A percentile compares a stretch with the other conserved stretches of the same genome.
These are phyloP conservation scores for Hebeloma cylindrosporum DNA, from an alignment of 768 basidiomycete genomes.

Conservation along the genomic window DNA sequence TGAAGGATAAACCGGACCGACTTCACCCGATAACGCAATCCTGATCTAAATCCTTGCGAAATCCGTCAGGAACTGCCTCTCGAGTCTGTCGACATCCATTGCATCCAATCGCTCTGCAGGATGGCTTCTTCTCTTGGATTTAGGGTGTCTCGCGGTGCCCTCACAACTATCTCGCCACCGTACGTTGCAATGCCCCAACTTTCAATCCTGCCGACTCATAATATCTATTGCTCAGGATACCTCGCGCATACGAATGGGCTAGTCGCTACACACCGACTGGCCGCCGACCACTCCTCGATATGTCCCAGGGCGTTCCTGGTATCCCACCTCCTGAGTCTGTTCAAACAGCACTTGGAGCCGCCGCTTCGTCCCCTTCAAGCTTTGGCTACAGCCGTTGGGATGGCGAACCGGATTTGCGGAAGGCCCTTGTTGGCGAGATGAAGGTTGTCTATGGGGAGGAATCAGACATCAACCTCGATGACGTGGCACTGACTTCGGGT, in stretches of 20 bases:
- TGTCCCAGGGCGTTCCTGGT: slow-evolving; percentile 78
- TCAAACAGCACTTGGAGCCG: slow-evolving; percentile 46
- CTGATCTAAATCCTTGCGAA: slow-evolving; percentile 1
- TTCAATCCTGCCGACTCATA: background rate
- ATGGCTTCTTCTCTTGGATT: slow-evolving; percentile 28
- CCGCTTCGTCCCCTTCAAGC: slow-evolving; percentile 41
- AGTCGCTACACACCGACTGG: slow-evolving; percentile 40
- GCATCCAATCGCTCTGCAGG: background rate
- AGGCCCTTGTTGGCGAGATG: slow-evolving; percentile 62
- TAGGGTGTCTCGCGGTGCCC: slow-evolving; percentile 39
- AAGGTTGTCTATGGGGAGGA: slow-evolving; percentile 50
- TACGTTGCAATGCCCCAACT: slow-evolving; percentile 21
- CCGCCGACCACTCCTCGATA: slow-evolving; percentile 55
- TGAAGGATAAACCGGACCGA: slow-evolving; percentile 9
- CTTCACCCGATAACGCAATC: slow-evolving; percentile 8
- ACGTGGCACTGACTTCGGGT: slow-evolving; percentile 69
- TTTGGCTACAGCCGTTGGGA: slow-evolving; percentile 60
- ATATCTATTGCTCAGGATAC: slow-evolving; percentile 41
- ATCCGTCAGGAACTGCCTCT: too few species aligned
- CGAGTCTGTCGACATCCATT: background rate
- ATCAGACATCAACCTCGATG: slow-evolving; percentile 48
- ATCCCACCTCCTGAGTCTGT: slow-evolving; percentile 56
- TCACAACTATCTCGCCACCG: slow-evolving; percentile 49
- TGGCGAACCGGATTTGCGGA: slow-evolving; percentile 55
- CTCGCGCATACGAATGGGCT: slow-evolving; percentile 59